These are phyloP conservation scores for Fusarium acutatum DNA, from an alignment of 2,329 filamentous ascomycete species.

Conservation along the genomic window DNA sequence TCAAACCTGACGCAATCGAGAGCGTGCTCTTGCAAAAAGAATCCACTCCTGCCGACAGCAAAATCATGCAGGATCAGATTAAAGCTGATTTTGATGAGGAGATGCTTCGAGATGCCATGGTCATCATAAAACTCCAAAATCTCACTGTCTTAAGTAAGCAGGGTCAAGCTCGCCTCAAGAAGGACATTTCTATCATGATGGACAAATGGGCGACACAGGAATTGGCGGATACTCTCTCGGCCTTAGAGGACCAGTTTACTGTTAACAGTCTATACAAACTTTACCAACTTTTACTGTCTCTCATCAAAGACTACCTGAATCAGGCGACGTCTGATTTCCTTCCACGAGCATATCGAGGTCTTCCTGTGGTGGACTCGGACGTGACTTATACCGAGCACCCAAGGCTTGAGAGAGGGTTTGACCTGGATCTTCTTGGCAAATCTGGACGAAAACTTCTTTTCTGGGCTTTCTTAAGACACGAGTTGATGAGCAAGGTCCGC, in stretches of 20 bases:
- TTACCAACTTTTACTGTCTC: neutral
- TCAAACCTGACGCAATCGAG: neutral
- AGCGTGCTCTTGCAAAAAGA: neutral
- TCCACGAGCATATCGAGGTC: neutral
- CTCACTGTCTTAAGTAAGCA: neutral
- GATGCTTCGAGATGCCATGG: slow-evolving; percentile 3
- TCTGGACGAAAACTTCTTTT: neutral
- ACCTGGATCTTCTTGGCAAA: neutral
- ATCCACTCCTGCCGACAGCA: neutral
- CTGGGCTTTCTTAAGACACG: neutral
- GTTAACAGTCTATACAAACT: neutral
- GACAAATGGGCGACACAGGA: neutral
- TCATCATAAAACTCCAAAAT: neutral
- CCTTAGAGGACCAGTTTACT: neutral
- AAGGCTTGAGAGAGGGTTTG: neutral
- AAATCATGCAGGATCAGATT: neutral
- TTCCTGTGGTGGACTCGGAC: neutral
- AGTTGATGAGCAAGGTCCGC: neutral
- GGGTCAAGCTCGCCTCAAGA: neutral
- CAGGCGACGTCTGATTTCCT: neutral
- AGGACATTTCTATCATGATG: neutral
- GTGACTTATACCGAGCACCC: no score
- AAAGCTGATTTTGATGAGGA: neutral
- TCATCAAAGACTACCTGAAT: slow-evolving; percentile 1
- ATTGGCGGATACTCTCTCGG: neutral